Conservation (phyloP, 2,329 filamentous ascomycete species). For the Fonsecaea monophora region DNA sequence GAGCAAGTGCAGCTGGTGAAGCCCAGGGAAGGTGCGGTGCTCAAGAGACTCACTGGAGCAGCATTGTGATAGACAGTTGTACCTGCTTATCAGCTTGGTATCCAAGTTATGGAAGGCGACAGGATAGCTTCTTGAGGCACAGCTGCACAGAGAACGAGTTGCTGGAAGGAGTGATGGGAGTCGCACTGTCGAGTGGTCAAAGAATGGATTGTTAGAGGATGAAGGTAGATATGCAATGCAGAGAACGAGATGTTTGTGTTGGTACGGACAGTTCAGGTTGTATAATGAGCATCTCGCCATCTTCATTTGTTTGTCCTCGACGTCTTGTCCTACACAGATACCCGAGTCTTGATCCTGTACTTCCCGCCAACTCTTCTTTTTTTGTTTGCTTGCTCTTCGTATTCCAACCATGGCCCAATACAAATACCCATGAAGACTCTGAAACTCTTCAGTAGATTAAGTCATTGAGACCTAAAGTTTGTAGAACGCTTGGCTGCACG, state of each 20-base stretch:
- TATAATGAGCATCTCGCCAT: not conserved
- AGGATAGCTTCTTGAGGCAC: not conserved
- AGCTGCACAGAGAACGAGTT: not conserved
- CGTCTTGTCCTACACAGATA: slow-evolving; percentile 11
- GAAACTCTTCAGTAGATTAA: not conserved
- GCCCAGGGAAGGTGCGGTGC: not conserved
- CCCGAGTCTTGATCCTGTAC: not conserved
- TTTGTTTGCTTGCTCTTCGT: not conserved
- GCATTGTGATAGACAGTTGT: not conserved
- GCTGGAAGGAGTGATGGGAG: not conserved
- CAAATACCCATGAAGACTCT: not conserved
- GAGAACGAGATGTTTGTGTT: not conserved
- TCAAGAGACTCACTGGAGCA: not conserved
- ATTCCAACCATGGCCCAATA: not conserved
- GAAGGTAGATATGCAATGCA: not conserved
- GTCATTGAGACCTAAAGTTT: not conserved
- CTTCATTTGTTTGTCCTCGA: slow-evolving; percentile 17
- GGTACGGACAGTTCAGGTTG: not conserved
- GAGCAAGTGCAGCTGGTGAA: not conserved
- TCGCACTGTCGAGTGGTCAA: not conserved
- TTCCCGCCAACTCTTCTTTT: not conserved
- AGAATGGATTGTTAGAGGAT: not conserved
- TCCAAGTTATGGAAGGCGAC: not conserved
- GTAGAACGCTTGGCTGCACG: not conserved
- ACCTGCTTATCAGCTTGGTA: not conserved